Base-by-base conservation (phyloP, 768 basidiomycete genomes). In the Lactifluus subvellereus region DNA sequence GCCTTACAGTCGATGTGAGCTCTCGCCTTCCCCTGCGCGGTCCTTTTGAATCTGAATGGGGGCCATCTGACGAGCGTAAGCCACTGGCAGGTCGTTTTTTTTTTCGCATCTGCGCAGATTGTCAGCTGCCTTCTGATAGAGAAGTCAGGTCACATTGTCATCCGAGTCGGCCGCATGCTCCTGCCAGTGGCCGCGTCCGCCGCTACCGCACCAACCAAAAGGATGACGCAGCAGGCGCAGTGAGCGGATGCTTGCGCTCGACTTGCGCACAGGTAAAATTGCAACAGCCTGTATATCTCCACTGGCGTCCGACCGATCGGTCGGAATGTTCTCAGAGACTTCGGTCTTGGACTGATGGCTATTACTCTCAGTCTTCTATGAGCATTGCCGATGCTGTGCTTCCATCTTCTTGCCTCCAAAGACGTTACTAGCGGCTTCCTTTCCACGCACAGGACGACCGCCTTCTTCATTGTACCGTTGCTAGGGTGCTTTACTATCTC, bases 331-430 rank as follows among this genome's bases (percentile, higher is more conserved):
- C 27, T 27, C 27, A 2, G 27, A 27, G 27, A 27, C 27, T 27
- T 27, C 27, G 2, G 27, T 27, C 27, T 27, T 27, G 27, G 27
- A 27, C 27, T 27, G 27, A 27, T 83, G 8, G 81, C 82, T 11
- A 73, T 85, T 32, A 67, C 82, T 54, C 82, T 82, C 62, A 80
- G 80, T 60, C 69, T 85, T 9, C 84, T 84, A 0, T 81, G 82
- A 60, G 80, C 27, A 27, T 27, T 27, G 27, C 27, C 27, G 27
- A 27, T 27, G 2, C 27, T 27, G 27, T 27, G 27, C 27, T 27
- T 27, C 27, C 27, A 27, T 27, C 27, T 3, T 27, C 27, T 27
- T 27, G 27, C 27, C 2, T 27, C 27, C 27, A 27, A 27, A 27
- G 27, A 27, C 2, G 27, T 27, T 27, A 27, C 27, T 27, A 27